Conservation (phyloP, 2,329 filamentous ascomycete species). For the Curvularia eragrostidis region DNA sequence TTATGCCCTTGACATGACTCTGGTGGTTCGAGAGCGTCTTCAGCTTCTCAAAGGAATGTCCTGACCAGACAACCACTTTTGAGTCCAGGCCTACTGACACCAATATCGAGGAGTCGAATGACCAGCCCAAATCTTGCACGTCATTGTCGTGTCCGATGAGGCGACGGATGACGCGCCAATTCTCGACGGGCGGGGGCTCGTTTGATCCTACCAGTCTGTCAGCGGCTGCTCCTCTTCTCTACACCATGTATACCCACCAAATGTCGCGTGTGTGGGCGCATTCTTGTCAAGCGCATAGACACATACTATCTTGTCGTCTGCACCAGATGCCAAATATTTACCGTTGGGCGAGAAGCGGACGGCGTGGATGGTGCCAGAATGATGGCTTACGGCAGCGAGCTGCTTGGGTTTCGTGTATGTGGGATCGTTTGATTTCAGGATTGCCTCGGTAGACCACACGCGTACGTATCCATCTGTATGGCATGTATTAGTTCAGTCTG, state of each 20-base stretch:
- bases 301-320: slow-evolving; percentile 98
- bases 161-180: slow-evolving; percentile 94
- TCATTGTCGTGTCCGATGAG: slow-evolving; percentile 98
- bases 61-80: slow-evolving; percentile 98
- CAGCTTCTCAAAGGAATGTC: slow-evolving; percentile 95
- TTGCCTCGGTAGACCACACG: slow-evolving; percentile 95
- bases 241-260: slow-evolving; percentile 64
- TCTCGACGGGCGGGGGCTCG: slow-evolving; percentile 91
- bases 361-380: slow-evolving; percentile 95
- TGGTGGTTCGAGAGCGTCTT: slow-evolving; percentile 93
- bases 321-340: slow-evolving; percentile 93
- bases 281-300: slow-evolving; percentile 90
- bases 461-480: slow-evolving; percentile 86
- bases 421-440: slow-evolving; percentile 78
- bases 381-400: slow-evolving; percentile 97
- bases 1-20: slow-evolving; percentile 98
- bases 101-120: slow-evolving; percentile 90
- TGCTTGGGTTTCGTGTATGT: slow-evolving; percentile 82
- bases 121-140: slow-evolving; percentile 97
- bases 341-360: slow-evolving; percentile 96
- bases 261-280: slow-evolving; percentile 76
- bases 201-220: slow-evolving; percentile 67
- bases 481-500: slow-evolving; percentile 34
- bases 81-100: slow-evolving; percentile 97
- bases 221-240: slow-evolving; percentile 19